Conservation (phyloP, 192 early-diverging fungal species). For the Entomortierella parvispora region DNA sequence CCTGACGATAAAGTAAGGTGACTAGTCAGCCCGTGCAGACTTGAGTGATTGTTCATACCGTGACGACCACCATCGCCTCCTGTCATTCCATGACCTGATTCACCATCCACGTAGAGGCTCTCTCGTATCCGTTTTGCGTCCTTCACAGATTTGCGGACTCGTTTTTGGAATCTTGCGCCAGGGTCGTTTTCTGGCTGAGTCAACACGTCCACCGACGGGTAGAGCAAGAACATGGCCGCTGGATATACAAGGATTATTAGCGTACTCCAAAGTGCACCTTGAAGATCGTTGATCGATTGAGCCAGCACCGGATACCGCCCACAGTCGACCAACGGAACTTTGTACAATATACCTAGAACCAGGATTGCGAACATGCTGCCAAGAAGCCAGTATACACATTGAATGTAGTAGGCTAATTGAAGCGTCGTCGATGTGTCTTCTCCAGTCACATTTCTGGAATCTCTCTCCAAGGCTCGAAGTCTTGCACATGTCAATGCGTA, state of each 20-base stretch:
- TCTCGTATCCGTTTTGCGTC: slow-evolving; percentile 34
- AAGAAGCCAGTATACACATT: slow-evolving; percentile 45
- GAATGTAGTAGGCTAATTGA: slow-evolving; percentile 32
- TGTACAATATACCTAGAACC: slow-evolving; percentile 24
- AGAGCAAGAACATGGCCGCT: slow-evolving; percentile 46
- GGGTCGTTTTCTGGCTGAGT: slow-evolving; percentile 40
- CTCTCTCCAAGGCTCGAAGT: slow-evolving; percentile 28
- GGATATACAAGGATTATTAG: slow-evolving; percentile 36
- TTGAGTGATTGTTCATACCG: slow-evolving; percentile 17
- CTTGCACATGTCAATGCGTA: slow-evolving; percentile 30
- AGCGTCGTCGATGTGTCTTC: slow-evolving; percentile 37
- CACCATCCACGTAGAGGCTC: slow-evolving; percentile 31
- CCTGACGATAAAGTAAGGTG: slow-evolving; percentile 1
- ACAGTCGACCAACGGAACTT: not conserved
- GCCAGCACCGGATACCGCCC: slow-evolving; percentile 12
- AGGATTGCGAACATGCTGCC: slow-evolving; percentile 32
- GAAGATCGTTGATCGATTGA: slow-evolving; percentile 25
- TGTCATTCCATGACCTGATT: slow-evolving; percentile 11
- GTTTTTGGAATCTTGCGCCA: slow-evolving; percentile 27
- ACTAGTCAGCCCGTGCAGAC: slow-evolving; percentile 30
- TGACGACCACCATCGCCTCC: not conserved
- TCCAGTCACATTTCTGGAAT: slow-evolving; percentile 42
- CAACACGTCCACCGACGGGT: slow-evolving; percentile 40
- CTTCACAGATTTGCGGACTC: slow-evolving; percentile 29
- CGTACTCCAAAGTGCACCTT: slow-evolving; percentile 31